phyloP scores from a whole-genome alignment of 1,284 basidiomycete species.

The Moesziomyces sp. region DNA sequence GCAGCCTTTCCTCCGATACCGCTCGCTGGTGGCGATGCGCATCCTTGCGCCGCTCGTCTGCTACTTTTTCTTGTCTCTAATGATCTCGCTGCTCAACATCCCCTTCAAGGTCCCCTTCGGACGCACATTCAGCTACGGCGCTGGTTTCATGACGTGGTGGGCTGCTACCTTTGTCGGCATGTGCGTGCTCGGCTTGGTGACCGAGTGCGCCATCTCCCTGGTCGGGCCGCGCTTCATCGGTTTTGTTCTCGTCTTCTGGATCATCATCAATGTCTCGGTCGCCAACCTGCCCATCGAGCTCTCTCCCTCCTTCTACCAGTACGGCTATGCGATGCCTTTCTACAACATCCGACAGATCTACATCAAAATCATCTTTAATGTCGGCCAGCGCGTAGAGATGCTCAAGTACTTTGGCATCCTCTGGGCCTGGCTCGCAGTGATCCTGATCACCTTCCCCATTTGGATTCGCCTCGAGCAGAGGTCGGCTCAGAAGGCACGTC shows the following conservation, averaged over 20 bases:
- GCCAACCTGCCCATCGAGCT: slow-evolving; percentile 54
- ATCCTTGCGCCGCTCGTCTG: slow-evolving; percentile 39
- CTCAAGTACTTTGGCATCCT: slow-evolving; percentile 63
- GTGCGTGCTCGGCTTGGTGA: slow-evolving; percentile 52
- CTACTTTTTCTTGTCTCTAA: slow-evolving; percentile 59
- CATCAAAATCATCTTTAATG: slow-evolving; percentile 58
- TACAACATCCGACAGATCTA: slow-evolving; percentile 59
- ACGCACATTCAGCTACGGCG: slow-evolving; percentile 54
- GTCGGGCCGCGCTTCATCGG: slow-evolving; percentile 58
- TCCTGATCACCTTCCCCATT: slow-evolving; percentile 57
- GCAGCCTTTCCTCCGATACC: slow-evolving; percentile 48
- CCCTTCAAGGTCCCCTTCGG: slow-evolving; percentile 60
- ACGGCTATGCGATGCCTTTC: slow-evolving; percentile 63
- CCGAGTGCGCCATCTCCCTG: slow-evolving; percentile 56
- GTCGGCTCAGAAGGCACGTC: slow-evolving; percentile 23
- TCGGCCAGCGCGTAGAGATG: slow-evolving; percentile 50
- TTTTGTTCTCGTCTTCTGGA: slow-evolving; percentile 54
- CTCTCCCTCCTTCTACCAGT: slow-evolving; percentile 50
- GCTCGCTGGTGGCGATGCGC: slow-evolving; percentile 56
- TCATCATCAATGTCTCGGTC: slow-evolving; percentile 61
- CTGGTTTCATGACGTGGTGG: slow-evolving; percentile 63
- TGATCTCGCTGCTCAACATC: slow-evolving; percentile 60
- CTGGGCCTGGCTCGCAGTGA: slow-evolving; percentile 58
- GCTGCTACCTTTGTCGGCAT: slow-evolving; percentile 53
- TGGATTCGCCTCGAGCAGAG: slow-evolving; percentile 53